phyloP scores from a whole-genome alignment of 345 rosid species.

The Cardiospermum halicacabum region DNA sequence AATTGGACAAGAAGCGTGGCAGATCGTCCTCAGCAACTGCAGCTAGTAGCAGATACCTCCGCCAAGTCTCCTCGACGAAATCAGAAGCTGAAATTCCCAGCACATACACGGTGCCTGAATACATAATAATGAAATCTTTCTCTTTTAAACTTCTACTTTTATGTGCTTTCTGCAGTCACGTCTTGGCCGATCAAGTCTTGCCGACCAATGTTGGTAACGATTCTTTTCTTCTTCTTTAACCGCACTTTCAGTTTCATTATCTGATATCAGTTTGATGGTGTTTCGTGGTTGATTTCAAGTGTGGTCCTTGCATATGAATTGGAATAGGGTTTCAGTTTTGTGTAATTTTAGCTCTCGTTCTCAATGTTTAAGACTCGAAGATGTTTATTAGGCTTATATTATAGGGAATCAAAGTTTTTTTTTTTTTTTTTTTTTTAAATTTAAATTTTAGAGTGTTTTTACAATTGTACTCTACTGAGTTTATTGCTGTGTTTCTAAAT shows the following conservation, averaged over 20 bases:
- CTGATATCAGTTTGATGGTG: not conserved
- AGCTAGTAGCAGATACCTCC: not conserved
- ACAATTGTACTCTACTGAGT: not conserved
- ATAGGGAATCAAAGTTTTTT: no score
- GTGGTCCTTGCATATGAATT: not conserved
- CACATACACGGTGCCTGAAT: not conserved
- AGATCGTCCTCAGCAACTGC: not conserved
- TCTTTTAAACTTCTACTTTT: slow-evolving; percentile 18
- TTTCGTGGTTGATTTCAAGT: not conserved
- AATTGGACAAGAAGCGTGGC: slow-evolving; percentile 15
- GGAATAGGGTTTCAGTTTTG: not conserved
- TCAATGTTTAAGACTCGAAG: not conserved
- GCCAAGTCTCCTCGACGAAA: not conserved
- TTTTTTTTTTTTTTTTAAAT: no score
- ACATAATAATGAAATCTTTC: slow-evolving; percentile 19
- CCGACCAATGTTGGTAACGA: slow-evolving; percentile 56
- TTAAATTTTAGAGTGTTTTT: not conserved
- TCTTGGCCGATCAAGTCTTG: slow-evolving; percentile 58
- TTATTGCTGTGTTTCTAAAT: not conserved
- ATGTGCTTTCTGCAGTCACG: slow-evolving; percentile 24
- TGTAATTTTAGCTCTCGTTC: not conserved
- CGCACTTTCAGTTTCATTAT: not conserved
- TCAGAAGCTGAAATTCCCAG: not conserved
- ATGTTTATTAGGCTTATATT: no score
- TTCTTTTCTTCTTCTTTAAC: not conserved